phyloP scores from a whole-genome alignment of 1,284 basidiomycete species.

The Cryptococcus sp. region DNA sequence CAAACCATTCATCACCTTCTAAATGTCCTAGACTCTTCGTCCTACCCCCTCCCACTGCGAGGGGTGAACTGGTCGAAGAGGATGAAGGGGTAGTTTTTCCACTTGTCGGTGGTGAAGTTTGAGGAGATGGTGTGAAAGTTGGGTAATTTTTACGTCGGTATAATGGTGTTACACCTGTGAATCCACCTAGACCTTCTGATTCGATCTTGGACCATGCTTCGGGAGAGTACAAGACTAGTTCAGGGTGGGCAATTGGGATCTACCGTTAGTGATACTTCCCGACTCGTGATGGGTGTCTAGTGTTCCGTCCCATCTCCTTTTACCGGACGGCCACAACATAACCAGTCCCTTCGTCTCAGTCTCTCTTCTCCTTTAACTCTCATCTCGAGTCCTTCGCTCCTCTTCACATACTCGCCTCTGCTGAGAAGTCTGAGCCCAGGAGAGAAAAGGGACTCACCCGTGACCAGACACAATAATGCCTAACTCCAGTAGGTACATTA shows the following conservation, averaged over 20 bases:
- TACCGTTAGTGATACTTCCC: constrained; percentile 4
- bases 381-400: no score
- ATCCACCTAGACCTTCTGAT: constrained; percentile 38
- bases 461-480: constrained; percentile 45
- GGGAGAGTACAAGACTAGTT: constrained; percentile 33
- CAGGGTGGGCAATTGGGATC: constrained; percentile 43
- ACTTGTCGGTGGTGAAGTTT: neutral
- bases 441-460: constrained; percentile 23
- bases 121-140: neutral
- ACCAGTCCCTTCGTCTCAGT: no score
- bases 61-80: neutral
- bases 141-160: constrained; percentile 1
- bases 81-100: neutral
- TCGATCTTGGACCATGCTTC: constrained; percentile 37
- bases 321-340: no score
- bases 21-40: constrained; percentile 1
- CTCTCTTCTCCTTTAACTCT: no score
- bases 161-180: constrained; percentile 36
- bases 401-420: no score
- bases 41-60: neutral
- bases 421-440: neutral
- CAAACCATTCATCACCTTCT: constrained; percentile 27
- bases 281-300: no score
- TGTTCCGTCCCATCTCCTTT: no score
- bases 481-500: constrained; percentile 40